These are phyloP conservation scores for Ilex paraguariensis DNA, from an alignment of 305 asterid genomes.

Conservation along the genomic window DNA sequence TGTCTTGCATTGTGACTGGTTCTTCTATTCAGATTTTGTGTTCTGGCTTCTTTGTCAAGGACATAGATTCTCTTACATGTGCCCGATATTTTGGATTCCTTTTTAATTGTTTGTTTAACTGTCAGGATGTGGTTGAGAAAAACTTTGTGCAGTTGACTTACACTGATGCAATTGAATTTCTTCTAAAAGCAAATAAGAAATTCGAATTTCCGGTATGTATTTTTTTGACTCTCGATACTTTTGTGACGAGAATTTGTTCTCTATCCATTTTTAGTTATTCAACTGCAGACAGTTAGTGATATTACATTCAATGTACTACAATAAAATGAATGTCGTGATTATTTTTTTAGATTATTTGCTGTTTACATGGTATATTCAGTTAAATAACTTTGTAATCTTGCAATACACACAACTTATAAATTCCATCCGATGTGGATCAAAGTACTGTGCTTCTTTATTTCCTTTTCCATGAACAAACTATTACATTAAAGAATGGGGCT, in stretches of 20 bases:
- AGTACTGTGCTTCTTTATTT: no score
- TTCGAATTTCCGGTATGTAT: constrained; percentile 80
- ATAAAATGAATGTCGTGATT: no score
- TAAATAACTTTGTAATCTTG: background rate
- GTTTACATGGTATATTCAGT: background rate
- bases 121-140: constrained; percentile 87
- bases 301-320: background rate
- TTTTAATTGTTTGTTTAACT: constrained; percentile 22
- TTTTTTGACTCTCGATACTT: background rate
- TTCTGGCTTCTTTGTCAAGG: background rate
- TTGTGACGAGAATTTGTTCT: no score
- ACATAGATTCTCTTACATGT: background rate
- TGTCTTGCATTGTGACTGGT: background rate
- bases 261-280: background rate
- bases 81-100: background rate
- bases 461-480: no score
- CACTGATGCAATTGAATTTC: constrained; percentile 80
- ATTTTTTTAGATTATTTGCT: no score
- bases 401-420: background rate
- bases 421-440: no score
- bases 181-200: constrained; percentile 61
- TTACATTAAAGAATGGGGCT: no score
- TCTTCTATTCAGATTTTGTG: background rate
- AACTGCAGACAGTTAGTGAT: background rate
- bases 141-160: constrained; percentile 78